Conservation (phyloP, 2,329 filamentous ascomycete species). For the Gliomastix tumulicola region DNA sequence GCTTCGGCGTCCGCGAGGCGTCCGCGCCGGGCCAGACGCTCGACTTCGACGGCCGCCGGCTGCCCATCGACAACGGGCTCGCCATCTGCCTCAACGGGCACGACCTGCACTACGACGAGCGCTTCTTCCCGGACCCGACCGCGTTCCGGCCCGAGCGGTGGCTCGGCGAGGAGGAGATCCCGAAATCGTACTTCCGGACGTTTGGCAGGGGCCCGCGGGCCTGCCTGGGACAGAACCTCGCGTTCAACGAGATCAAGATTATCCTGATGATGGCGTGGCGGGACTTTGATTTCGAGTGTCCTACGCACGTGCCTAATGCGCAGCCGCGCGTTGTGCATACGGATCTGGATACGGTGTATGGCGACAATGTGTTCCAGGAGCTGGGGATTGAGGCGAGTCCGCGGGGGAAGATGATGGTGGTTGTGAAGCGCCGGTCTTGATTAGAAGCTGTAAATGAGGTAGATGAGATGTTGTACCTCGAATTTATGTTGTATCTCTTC, state of each 20-base stretch:
- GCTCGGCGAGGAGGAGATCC: constrained; percentile 12
- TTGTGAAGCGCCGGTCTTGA: no score
- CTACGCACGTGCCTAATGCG: constrained; percentile 8
- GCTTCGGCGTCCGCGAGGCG: constrained; percentile 27
- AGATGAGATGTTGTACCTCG: no score
- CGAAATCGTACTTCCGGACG: constrained; percentile 11
- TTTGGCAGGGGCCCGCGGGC: constrained; percentile 28
- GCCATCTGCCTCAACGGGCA: constrained; percentile 8
- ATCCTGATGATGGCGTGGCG: constrained; percentile 12
- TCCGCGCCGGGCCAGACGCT: constrained; percentile 18
- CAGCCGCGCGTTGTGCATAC: constrained; percentile 11
- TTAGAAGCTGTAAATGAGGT: no score
- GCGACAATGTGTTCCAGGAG: constrained; percentile 13
- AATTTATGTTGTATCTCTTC: no score
- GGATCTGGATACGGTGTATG: constrained; percentile 13
- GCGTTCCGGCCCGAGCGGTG: constrained; percentile 36
- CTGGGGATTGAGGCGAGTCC: constrained; percentile 11
- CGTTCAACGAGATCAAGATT: constrained; percentile 22
- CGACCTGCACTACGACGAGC: constrained; percentile 18
- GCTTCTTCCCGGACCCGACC: constrained; percentile 26
- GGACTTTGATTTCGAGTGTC: constrained; percentile 16
- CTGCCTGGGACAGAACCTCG: constrained; percentile 28
- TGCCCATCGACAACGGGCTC: constrained; percentile 25
- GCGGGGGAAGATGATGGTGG: constrained; percentile 14
- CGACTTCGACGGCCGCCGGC: constrained; percentile 27